Base-by-base conservation (phyloP, 2,329 filamentous ascomycete species). In the Mycosphaerella sp. region DNA sequence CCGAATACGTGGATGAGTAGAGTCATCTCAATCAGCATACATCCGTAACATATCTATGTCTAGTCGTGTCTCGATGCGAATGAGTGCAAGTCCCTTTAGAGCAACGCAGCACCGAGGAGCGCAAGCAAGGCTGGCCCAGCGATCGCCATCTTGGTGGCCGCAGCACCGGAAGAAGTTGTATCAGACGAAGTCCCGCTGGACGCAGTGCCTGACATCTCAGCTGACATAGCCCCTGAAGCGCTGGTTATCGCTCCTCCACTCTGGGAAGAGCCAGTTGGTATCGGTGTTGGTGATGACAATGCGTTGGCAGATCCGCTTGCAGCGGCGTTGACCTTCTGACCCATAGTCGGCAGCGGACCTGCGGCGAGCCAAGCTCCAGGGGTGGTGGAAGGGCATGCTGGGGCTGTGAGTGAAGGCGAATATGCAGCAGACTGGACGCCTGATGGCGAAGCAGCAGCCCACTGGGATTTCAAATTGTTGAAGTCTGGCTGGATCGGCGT, bases 401-500 rank as follows among this genome's bases (percentile, higher is more conserved):
- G 80, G 1, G 85, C 79, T 1, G 80, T 81, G 8, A 75, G 72
- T 1, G 72, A 76, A 5, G 83, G 75, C 17, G 78, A 77, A 71
- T 94, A 94, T 25, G 79, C 78, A 1, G 79, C 77, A 45, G 77
- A 78, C 37, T 77, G 75, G 37, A 91, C 78, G 30, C 88, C 86
- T 0, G 80, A 80, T 0, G 89, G 87, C 6, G 73, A 79, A 47
- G 88, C 71, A 3, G 80, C 85, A 6, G 82, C 82, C 89, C 89
- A 95, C 59, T 87, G 82, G 25, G 73, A 76, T 71, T 84, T 82
- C 53, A 95, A 77, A 66, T 93, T 93, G 60, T 74, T 66, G 66
- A 91, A 95, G 66, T 95, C 89, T 0, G 89, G 87, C 5, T 72
- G 72, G 25, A 89, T 73, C 0, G 88, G 86, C 0, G 77, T 86